Evolutionary conservation across 1,284 basidiomycete genomes (phyloP).

Genomic region (Fomitiporia mediterranea): DNA sequence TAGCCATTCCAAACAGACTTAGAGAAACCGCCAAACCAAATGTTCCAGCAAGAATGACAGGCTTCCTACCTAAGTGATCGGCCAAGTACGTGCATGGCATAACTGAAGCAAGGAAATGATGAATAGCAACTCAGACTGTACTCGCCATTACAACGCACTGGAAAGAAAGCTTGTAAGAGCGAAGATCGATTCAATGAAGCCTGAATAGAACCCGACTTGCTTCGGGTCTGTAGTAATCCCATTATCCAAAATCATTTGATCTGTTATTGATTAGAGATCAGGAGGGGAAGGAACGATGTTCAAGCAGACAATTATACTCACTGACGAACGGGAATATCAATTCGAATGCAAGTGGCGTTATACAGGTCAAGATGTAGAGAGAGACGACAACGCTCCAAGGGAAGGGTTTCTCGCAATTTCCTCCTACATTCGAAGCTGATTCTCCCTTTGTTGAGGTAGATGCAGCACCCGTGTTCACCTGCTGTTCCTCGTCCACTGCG

Average conservation of each 20-base stretch:
- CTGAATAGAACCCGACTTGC: conserved; percentile 25
- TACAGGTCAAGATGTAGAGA: conserved; percentile 8
- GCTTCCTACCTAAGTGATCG: conserved; percentile 23
- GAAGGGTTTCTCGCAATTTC: conserved; percentile 19
- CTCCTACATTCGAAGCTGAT: too few relatives aligned
- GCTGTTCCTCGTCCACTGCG: too few relatives aligned
- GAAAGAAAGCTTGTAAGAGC: conserved; percentile 22
- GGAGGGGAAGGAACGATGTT: not conserved
- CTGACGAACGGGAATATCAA: conserved; percentile 25
- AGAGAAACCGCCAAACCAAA: conserved; percentile 19
- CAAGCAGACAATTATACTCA: conserved; percentile 11
- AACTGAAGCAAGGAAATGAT: conserved; percentile 9
- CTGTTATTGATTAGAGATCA: not conserved
- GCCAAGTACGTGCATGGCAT: conserved; percentile 21
- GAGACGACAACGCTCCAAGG: conserved; percentile 14
- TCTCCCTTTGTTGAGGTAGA: too few relatives aligned
- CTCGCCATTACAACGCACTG: conserved; percentile 12
- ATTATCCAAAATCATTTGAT: conserved; percentile 26
- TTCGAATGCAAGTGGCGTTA: conserved; percentile 22
- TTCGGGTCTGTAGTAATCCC: conserved; percentile 25
- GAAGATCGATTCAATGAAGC: conserved; percentile 24
- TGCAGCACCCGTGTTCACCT: too few relatives aligned
- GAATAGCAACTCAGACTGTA: not conserved
- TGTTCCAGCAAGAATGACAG: conserved; percentile 21
- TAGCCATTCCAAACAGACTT: conserved; percentile 21